Percentiles rank a stretch among this genome's conserved stretches.
Evolutionary conservation across 2,329 filamentous ascomycete genomes (phyloP).

Genomic region (Claviceps monticola): DNA sequence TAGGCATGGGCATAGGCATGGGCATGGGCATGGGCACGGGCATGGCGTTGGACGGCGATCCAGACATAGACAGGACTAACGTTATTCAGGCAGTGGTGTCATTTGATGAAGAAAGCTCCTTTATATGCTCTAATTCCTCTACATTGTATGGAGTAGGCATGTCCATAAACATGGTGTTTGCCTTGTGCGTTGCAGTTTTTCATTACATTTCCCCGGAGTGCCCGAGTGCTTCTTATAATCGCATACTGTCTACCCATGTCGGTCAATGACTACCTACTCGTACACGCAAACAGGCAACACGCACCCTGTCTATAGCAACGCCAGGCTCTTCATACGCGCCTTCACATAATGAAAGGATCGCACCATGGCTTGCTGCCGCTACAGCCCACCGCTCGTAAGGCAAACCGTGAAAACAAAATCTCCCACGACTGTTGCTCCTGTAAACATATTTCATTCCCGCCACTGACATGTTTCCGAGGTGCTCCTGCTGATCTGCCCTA

Average conservation of each 20-base stretch:
- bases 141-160: no score
- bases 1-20: background rate
- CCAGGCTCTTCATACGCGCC: background rate
- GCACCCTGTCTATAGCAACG: background rate
- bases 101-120: no score
- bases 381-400: background rate
- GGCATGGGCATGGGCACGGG: background rate
- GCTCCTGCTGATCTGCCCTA: constrained; percentile 25
- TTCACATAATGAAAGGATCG: background rate
- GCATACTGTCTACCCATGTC: background rate
- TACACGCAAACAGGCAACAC: background rate
- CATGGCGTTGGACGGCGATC: background rate
- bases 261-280: background rate
- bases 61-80: background rate
- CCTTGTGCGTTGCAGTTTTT: no score
- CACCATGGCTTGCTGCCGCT: background rate
- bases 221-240: background rate
- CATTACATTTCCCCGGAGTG: no score
- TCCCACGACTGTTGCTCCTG: no score
- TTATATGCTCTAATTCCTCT: no score
- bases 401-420: background rate
- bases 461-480: background rate
- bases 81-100: no score
- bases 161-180: no score
- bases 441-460: no score